Percentiles rank a stretch among this genome's conserved stretches.
phyloP scores from a whole-genome alignment of 2,329 filamentous ascomycete genomes.

The Helotiales sp. region DNA sequence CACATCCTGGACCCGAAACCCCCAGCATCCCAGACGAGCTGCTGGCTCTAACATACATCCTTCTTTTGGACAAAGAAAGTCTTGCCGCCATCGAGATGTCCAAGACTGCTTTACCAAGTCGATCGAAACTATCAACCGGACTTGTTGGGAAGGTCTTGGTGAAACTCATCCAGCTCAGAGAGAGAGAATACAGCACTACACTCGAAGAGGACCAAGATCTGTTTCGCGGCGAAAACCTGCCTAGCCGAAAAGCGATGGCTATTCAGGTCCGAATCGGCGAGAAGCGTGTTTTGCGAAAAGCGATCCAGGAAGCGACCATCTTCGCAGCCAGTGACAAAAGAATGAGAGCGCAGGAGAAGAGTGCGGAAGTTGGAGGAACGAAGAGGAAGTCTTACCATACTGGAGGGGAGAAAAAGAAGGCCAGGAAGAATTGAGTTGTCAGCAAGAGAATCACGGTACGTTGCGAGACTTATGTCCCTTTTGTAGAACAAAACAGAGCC shows the following conservation, averaged over 20 bases:
- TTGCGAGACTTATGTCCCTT: neutral
- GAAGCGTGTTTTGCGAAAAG: slow-evolving; percentile 55
- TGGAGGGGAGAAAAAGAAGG: slow-evolving; percentile 24
- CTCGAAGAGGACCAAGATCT: slow-evolving; percentile 49
- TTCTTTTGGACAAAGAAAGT: slow-evolving; percentile 41
- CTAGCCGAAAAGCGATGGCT: slow-evolving; percentile 49
- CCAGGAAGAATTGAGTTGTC: neutral
- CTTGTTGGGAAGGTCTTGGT: slow-evolving; percentile 41
- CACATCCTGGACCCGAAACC: slow-evolving; percentile 27
- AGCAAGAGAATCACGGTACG: neutral
- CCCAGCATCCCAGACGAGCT: slow-evolving; percentile 36
- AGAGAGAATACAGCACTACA: slow-evolving; percentile 52
- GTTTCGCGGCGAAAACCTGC: slow-evolving; percentile 35
- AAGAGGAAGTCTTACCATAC: slow-evolving; percentile 22
- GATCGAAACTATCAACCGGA: slow-evolving; percentile 44
- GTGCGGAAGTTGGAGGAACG: slow-evolving; percentile 1
- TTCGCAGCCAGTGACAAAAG: slow-evolving; percentile 33
- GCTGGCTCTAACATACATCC: slow-evolving; percentile 42
- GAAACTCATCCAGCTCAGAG: slow-evolving; percentile 40
- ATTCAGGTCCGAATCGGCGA: slow-evolving; percentile 63
- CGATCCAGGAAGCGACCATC: slow-evolving; percentile 40
- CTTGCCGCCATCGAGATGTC: slow-evolving; percentile 39
- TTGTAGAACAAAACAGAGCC: neutral
- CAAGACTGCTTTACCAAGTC: slow-evolving; percentile 33
- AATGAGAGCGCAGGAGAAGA: slow-evolving; percentile 31